These are phyloP conservation scores for Pulveroboletus frians DNA, from an alignment of 768 basidiomycete species.

Conservation along the genomic window DNA sequence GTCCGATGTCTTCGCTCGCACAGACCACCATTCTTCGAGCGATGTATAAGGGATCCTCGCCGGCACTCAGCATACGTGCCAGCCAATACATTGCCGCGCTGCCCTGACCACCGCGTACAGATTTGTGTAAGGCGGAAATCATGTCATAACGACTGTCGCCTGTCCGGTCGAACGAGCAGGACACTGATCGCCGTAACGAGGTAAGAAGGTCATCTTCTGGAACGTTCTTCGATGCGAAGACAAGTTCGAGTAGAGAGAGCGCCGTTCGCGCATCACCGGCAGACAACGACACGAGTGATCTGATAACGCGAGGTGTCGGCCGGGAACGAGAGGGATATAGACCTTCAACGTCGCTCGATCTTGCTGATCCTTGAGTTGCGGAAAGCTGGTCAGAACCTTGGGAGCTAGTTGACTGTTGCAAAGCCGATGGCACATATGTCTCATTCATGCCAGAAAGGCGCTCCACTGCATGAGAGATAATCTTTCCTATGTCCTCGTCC, in stretches of 20 bases:
- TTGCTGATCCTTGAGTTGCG: constrained; percentile 16
- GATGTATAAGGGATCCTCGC: constrained; percentile 78
- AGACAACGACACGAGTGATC: constrained; percentile 49
- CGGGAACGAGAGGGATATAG: constrained; percentile 31
- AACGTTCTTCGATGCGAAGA: constrained; percentile 41
- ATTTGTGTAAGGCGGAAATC: constrained; percentile 83
- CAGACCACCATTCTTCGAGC: constrained; percentile 71
- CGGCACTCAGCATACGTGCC: constrained; percentile 74
- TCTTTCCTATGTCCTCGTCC: constrained; percentile 52
- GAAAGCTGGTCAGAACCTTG: constrained; percentile 16
- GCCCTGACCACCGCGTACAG: constrained; percentile 70
- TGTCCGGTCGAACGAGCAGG: constrained; percentile 65
- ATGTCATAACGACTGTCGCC: constrained; percentile 77
- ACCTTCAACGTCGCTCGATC: constrained; percentile 7
- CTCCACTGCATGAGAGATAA: constrained; percentile 52
- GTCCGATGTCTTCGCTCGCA: constrained; percentile 82
- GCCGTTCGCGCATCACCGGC: constrained; percentile 74
- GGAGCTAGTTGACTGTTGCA: constrained; percentile 12
- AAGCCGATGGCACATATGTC: background rate
- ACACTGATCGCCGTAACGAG: constrained; percentile 57
- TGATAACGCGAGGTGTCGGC: constrained; percentile 43
- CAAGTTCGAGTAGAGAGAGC: constrained; percentile 70
- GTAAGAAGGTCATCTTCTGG: constrained; percentile 48
- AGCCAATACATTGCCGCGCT: constrained; percentile 86
- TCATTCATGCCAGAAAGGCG: constrained; percentile 26